Percentiles rank a stretch among this genome's conserved stretches.
These are phyloP conservation scores for Musa schizocarpa DNA, from an alignment of 176 grass and related monocot genomes.

Conservation along the genomic window DNA sequence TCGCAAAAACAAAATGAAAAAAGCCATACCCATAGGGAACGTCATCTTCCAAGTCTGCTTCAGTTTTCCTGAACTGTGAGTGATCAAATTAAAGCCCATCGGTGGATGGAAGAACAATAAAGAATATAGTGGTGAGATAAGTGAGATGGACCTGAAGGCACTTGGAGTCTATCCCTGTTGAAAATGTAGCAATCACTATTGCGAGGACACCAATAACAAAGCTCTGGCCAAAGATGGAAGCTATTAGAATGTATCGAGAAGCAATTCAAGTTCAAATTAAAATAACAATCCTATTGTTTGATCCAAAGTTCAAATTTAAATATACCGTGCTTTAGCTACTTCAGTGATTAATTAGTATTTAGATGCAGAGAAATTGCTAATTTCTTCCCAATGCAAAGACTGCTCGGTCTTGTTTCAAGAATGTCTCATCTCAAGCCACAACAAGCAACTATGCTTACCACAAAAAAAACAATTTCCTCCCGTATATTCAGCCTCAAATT, in stretches of 20 bases:
- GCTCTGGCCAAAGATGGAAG: constrained; percentile 30
- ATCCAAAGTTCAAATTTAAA: background rate
- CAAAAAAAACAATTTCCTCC: no score
- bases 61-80: constrained; percentile 67
- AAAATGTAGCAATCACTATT: constrained; percentile 79
- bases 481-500: no score
- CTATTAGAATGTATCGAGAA: background rate
- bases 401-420: no score
- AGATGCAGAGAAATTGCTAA: no score
- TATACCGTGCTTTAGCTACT: no score
- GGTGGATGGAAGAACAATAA: background rate
- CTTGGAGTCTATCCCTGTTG: constrained; percentile 83
- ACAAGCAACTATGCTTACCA: no score
- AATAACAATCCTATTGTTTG: background rate
- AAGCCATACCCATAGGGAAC: constrained; percentile 82
- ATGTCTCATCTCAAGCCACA: no score
- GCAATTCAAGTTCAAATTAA: constrained; percentile 2
- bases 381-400: no score
- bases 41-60: constrained; percentile 50
- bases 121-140: no score
- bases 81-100: constrained; percentile 13
- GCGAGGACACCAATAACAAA: constrained; percentile 77
- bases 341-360: no score
- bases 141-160: constrained; percentile 44
- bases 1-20: constrained; percentile 97